Base-by-base conservation (phyloP, 495 filamentous ascomycete genomes). In the Trichoderma orchidacearum region DNA sequence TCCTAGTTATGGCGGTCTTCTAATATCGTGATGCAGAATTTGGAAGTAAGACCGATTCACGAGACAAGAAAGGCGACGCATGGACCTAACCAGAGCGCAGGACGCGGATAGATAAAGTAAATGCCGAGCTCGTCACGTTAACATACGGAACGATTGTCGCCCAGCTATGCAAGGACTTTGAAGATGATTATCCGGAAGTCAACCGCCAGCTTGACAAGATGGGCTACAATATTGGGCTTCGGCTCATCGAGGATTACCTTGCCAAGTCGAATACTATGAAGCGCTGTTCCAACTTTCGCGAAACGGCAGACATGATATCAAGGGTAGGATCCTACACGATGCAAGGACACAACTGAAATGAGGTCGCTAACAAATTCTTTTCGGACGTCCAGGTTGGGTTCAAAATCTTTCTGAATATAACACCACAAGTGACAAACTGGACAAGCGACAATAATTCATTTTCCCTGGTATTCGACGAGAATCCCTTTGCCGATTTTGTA, bases 131-230 rank as follows among this genome's bases (percentile, higher is more conserved):
- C 60, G 93, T 98, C 21, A 95, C 92, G 57, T 79, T 98, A 64
- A 98, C 93, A 36, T 98, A 98, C 66, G 93, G 93, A 59, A 96
- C 94, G 13, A 95, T 98, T 62, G 93, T 98, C 55, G 86, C 89
- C 35, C 93, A 97, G 70, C 78, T 98, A 54, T 96, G 90, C 73
- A 90, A 92, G 68, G 93, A 98, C 75, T 95, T 86, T 64, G 89
- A 96, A 59, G 83, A 82, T 59, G 86, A 96, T 70, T 98, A 98
- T 63, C 77, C 81, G 53, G 88, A 97, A 67, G 92, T 90, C 67
- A 98, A 98, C 73, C 89, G 89, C 72, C 93, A 98, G 67, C 76
- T 98, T 48, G 93, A 98, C 66, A 94, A 90, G 72, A 98, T 98
- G 93, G 93, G 93, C 34, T 95, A 97, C 76, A 96, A 96, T 62